A percentile compares a stretch with the other conserved stretches of the same genome.
Conservation (phyloP, 2,329 filamentous ascomycete species). For the Cercospora sojina region DNA sequence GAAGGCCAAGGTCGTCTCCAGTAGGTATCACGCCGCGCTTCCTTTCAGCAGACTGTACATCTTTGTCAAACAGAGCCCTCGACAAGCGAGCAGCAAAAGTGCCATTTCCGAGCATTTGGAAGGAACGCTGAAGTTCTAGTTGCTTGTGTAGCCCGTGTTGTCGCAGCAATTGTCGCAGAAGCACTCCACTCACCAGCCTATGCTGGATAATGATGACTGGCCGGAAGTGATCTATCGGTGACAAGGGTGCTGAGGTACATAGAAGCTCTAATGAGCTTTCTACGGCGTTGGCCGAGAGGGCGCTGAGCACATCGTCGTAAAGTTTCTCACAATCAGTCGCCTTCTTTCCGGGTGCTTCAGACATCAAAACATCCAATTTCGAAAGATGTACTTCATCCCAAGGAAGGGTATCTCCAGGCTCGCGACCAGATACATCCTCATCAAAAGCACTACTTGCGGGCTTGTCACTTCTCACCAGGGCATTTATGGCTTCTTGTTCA, state of each 20-base stretch:
- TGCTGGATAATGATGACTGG: conserved; percentile 74
- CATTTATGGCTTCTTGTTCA: not conserved
- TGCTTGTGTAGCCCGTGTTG: conserved; percentile 71
- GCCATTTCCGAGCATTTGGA: conserved; percentile 81
- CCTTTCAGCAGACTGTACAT: conserved; percentile 75
- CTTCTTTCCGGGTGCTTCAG: not conserved
- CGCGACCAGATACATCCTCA: not conserved
- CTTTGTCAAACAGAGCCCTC: conserved; percentile 79
- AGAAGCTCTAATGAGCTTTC: not conserved
- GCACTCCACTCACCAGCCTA: conserved; percentile 72
- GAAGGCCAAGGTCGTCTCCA: conserved; percentile 75
- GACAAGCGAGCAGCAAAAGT: conserved; percentile 77
- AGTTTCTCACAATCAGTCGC: not conserved
- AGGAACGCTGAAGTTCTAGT: conserved; percentile 71
- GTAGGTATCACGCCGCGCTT: conserved; percentile 66
- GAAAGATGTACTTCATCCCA: not conserved
- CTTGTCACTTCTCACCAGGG: not conserved
- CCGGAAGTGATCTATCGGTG: conserved; percentile 26
- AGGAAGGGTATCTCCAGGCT: not conserved
- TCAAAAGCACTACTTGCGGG: not conserved
- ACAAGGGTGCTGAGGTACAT: not conserved
- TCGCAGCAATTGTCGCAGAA: conserved; percentile 73
- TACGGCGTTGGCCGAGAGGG: not conserved
- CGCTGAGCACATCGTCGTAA: not conserved
- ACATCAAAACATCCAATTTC: not conserved